Evolutionary conservation across 1,139 yeast species (phyloP).

Genomic region (Taphrina wiesneri): DNA sequence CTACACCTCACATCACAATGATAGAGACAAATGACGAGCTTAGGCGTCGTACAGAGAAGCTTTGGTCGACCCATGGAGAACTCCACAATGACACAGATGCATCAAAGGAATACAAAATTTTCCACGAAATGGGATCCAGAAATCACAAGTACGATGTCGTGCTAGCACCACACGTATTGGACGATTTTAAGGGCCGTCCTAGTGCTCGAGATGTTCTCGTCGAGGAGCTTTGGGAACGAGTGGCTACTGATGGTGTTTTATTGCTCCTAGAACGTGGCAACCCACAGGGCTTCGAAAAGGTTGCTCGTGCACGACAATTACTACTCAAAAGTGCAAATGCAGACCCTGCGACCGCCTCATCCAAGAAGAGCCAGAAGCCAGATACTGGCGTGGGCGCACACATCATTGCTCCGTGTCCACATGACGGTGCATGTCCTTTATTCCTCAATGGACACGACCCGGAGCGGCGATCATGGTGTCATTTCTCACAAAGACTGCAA

Average conservation of each 20-base stretch:
- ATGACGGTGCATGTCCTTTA: constrained; percentile 82
- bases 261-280: constrained; percentile 85
- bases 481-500: constrained; percentile 68
- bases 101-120: constrained; percentile 3
- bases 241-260: constrained; percentile 57
- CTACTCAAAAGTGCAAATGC: constrained; percentile 66
- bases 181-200: constrained; percentile 6
- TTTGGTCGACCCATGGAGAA: constrained; percentile 10
- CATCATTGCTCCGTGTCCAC: constrained; percentile 87
- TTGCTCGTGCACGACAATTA: constrained; percentile 87
- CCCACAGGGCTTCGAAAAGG: constrained; percentile 80
- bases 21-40: constrained; percentile 14
- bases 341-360: not conserved
- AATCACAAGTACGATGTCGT: constrained; percentile 18
- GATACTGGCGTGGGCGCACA: constrained; percentile 32
- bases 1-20: not conserved
- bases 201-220: constrained; percentile 25
- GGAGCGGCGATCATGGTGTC: constrained; percentile 69
- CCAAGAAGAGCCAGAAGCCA: not conserved
- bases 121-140: constrained; percentile 5
- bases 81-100: not conserved
- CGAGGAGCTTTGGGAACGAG: constrained; percentile 33
- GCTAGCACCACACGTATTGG: constrained; percentile 26
- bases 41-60: constrained; percentile 16
- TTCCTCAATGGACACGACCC: constrained; percentile 66